Percentiles rank a stretch among this genome's conserved stretches.
phyloP scores from a whole-genome alignment of 176 grass and related monocot species.

The Hsuehochloa calcarea region DNA sequence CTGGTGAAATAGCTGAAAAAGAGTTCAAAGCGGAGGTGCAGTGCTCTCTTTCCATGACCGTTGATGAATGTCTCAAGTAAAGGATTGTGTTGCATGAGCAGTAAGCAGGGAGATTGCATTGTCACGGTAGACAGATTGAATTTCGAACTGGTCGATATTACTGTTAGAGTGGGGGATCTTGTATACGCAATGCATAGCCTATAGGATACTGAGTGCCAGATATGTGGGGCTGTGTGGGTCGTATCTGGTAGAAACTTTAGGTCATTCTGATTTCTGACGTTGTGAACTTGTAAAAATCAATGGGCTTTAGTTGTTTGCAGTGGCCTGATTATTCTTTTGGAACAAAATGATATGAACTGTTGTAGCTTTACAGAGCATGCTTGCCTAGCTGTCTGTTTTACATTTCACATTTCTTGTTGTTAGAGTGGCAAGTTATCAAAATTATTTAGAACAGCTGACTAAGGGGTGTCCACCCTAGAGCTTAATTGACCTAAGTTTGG shows the following conservation, averaged over 20 bases:
- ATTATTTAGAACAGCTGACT: neutral
- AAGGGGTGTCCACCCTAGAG: neutral
- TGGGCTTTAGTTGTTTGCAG: neutral
- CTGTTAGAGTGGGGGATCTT: neutral
- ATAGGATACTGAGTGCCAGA: neutral
- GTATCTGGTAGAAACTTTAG: neutral
- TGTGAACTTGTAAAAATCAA: neutral
- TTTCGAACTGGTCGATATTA: neutral
- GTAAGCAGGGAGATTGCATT: neutral
- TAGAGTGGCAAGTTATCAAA: neutral
- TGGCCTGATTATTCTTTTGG: slow-evolving; percentile 14
- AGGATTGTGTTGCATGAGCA: neutral
- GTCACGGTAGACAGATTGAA: neutral
- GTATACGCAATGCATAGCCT: neutral
- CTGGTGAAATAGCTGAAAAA: neutral
- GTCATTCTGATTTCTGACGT: neutral
- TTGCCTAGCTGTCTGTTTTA: neutral
- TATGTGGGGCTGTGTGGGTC: neutral
- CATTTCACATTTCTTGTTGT: neutral
- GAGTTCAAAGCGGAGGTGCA: neutral
- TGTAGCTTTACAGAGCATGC: neutral
- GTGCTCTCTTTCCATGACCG: slow-evolving; percentile 9
- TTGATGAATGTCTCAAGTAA: neutral
- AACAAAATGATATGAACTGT: neutral
- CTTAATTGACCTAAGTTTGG: neutral